Percentiles rank a stretch among this genome's conserved stretches.
These are phyloP conservation scores for Paraphysoderma sedebokerense DNA, from an alignment of 371 early-diverging fungal genomes.

Conservation along the genomic window DNA sequence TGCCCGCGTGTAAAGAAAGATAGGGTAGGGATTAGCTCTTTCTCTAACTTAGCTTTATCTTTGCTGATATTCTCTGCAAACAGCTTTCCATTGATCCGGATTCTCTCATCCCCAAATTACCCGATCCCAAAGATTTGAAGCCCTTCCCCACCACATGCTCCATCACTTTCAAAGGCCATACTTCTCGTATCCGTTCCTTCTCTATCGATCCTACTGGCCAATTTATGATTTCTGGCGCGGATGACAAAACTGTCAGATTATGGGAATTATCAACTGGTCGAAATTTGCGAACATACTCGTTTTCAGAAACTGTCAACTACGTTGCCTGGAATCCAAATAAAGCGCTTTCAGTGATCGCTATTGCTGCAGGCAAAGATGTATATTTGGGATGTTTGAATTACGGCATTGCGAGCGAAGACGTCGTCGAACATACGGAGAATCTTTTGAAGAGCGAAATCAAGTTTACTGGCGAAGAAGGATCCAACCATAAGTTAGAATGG, in stretches of 20 bases:
- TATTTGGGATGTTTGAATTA: slow-evolving; percentile 6
- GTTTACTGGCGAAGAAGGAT: not conserved
- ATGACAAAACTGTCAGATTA: slow-evolving; percentile 67
- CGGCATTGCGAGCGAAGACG: not conserved
- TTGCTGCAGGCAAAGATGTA: slow-evolving; percentile 31
- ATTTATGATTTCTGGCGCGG: slow-evolving; percentile 73
- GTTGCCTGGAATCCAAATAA: slow-evolving; percentile 83
- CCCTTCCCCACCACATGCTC: slow-evolving; percentile 81
- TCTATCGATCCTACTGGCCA: slow-evolving; percentile 82
- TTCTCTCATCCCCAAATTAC: slow-evolving; percentile 83
- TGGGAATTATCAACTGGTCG: slow-evolving; percentile 89
- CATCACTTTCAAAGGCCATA: slow-evolving; percentile 65
- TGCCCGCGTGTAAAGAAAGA: slow-evolving; percentile 83
- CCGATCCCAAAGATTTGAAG: slow-evolving; percentile 81
- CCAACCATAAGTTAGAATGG: slow-evolving; percentile 25
- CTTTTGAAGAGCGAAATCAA: not conserved
- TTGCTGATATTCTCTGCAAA: not conserved
- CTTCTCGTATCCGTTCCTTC: slow-evolving; percentile 53
- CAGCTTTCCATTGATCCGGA: slow-evolving; percentile 77
- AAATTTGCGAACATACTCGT: slow-evolving; percentile 52
- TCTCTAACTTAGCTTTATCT: not conserved
- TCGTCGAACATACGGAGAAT: not conserved
- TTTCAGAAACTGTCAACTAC: slow-evolving; percentile 38
- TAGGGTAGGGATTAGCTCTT: slow-evolving; percentile 17
- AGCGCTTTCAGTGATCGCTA: slow-evolving; percentile 57